Evolutionary conservation across 1,284 basidiomycete genomes (phyloP).

Genomic region (Fomitopsis palustris): DNA sequence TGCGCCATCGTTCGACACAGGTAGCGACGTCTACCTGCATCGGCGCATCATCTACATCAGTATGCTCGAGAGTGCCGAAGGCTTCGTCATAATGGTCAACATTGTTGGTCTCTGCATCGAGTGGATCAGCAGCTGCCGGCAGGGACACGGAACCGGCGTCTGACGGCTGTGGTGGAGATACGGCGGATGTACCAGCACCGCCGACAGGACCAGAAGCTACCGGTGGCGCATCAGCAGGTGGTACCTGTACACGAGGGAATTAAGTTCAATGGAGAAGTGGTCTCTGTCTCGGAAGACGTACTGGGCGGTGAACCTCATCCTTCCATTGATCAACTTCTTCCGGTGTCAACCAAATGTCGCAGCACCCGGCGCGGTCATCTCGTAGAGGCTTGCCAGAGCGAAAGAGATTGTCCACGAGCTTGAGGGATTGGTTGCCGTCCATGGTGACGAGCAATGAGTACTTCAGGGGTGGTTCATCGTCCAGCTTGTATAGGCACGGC

Average conservation of each 20-base stretch:
- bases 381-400: slow-evolving; percentile 1
- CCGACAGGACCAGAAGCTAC: too few species aligned
- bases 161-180: too few species aligned
- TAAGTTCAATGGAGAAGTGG: neutral
- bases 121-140: too few species aligned
- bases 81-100: too few species aligned
- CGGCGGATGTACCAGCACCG: too few species aligned
- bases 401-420: slow-evolving; percentile 17
- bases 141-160: too few species aligned
- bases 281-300: too few species aligned
- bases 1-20: slow-evolving; percentile 17
- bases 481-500: slow-evolving; percentile 24
- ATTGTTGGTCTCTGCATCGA: too few species aligned
- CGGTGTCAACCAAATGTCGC: slow-evolving; percentile 13
- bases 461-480: slow-evolving; percentile 19
- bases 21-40: neutral
- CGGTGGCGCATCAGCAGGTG: too few species aligned
- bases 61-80: neutral
- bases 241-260: neutral
- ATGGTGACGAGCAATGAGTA: slow-evolving; percentile 19
- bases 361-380: slow-evolving; percentile 9
- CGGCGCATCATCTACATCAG: neutral
- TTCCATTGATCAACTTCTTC: slow-evolving; percentile 22
- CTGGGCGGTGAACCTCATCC: slow-evolving; percentile 7
- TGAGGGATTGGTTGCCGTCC: slow-evolving; percentile 32